These are phyloP conservation scores for Brassica rapa DNA, from an alignment of 345 rosid species.

Conservation along the genomic window DNA sequence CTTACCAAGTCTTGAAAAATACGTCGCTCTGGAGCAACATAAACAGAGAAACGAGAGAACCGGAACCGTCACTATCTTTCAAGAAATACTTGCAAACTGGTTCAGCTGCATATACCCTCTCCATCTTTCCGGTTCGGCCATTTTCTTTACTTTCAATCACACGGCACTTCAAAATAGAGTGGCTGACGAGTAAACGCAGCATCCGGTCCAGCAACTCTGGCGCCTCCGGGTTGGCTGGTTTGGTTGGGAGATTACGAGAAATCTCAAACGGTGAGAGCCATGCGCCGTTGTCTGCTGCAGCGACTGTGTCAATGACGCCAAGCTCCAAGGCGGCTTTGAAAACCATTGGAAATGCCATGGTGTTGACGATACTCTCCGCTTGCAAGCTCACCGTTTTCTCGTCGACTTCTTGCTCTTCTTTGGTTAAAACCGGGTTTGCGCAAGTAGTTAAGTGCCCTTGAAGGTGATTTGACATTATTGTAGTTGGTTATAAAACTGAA, in stretches of 20 bases:
- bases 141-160: constrained; percentile 1
- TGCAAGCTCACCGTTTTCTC: constrained; percentile 31
- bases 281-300: constrained; percentile 29
- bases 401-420: constrained; percentile 8
- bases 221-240: constrained; percentile 35
- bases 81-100: constrained; percentile 34
- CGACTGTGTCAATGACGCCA: constrained; percentile 54
- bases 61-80: constrained; percentile 31
- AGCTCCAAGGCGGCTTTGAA: constrained; percentile 33
- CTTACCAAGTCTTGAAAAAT: constrained; percentile 35
- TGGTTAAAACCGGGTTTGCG: constrained; percentile 3
- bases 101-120: constrained; percentile 30
- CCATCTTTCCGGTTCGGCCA: constrained; percentile 6
- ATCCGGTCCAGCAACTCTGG: neutral
- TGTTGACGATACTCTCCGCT: constrained; percentile 27
- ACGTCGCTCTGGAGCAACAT: constrained; percentile 25
- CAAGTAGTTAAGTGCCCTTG: constrained; percentile 16
- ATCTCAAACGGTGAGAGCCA: constrained; percentile 55
- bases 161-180: neutral
- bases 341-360: constrained; percentile 51
- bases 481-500: neutral
- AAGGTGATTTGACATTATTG: constrained; percentile 25
- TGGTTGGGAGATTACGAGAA: constrained; percentile 35
- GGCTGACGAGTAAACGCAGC: neutral
- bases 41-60: constrained; percentile 34